phyloP scores from a whole-genome alignment of 179 eudicot species.

The Spergularia azorica region DNA sequence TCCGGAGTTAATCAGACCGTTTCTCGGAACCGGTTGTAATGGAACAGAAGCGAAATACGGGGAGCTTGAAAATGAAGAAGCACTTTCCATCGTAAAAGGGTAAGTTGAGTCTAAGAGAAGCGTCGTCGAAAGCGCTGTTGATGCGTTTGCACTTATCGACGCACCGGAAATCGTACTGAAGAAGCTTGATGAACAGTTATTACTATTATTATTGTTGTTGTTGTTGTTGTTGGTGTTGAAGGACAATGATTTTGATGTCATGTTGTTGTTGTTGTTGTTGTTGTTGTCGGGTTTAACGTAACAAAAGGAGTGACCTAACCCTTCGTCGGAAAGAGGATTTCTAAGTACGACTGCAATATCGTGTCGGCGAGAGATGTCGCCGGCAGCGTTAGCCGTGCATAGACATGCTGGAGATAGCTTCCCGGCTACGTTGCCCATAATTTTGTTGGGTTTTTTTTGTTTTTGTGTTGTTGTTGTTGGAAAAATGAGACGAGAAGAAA shows the following conservation, averaged over 20 bases:
- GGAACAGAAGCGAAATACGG: slow-evolving; percentile 71
- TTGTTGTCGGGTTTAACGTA: slow-evolving; percentile 51
- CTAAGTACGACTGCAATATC: slow-evolving; percentile 46
- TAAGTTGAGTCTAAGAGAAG: slow-evolving; percentile 31
- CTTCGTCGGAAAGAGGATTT: slow-evolving; percentile 50
- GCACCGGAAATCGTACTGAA: slow-evolving; percentile 81
- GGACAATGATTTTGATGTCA: not conserved
- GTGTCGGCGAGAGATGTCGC: slow-evolving; percentile 54
- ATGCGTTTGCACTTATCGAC: slow-evolving; percentile 75
- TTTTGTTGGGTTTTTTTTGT: not conserved
- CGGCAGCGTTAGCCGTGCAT: slow-evolving; percentile 57
- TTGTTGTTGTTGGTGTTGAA: not conserved
- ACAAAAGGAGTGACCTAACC: slow-evolving; percentile 90
- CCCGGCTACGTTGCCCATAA: slow-evolving; percentile 79
- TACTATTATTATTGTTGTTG: not conserved
- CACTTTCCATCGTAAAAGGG: slow-evolving; percentile 36
- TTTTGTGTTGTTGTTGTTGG: not conserved
- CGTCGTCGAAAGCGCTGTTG: slow-evolving; percentile 68
- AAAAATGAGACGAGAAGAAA: not conserved
- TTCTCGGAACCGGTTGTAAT: slow-evolving; percentile 72
- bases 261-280: not conserved
- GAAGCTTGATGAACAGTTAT: slow-evolving; percentile 17
- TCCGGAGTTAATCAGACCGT: slow-evolving; percentile 51
- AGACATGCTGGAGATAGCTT: slow-evolving; percentile 55
- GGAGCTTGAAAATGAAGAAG: slow-evolving; percentile 78